phyloP scores from a whole-genome alignment of 495 filamentous ascomycete species.

The Aspergillus hancockii region DNA sequence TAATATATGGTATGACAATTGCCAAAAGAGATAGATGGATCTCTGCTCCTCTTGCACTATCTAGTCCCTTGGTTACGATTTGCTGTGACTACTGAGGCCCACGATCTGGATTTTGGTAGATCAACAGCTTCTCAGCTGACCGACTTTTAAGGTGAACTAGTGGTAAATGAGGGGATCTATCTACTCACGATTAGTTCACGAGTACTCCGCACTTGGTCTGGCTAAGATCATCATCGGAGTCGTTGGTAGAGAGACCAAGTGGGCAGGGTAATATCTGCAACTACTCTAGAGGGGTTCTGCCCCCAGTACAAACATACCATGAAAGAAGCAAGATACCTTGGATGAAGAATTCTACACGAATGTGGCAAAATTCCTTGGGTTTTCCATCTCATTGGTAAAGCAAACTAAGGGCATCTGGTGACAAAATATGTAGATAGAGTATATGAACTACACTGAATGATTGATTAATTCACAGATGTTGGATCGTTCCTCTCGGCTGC shows the following conservation, averaged over 20 bases:
- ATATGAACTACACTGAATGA: not conserved
- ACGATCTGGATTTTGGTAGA: conserved; percentile 1
- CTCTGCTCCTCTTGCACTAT: not conserved
- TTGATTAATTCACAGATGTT: not conserved
- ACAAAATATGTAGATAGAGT: not conserved
- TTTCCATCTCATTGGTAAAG: not conserved
- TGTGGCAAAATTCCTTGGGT: not conserved
- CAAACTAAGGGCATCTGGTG: not conserved
- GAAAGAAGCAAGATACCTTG: not conserved
- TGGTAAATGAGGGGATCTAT: not conserved
- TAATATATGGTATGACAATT: not conserved
- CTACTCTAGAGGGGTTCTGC: not conserved
- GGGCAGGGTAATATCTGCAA: not conserved
- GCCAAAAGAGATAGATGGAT: not conserved
- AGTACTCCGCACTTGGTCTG: not conserved
- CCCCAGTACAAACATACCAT: not conserved
- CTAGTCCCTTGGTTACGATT: not conserved
- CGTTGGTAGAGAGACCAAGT: not conserved
- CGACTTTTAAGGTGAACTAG: not conserved
- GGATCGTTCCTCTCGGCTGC: not conserved
- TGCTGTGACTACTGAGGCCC: not conserved
- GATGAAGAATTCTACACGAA: not conserved
- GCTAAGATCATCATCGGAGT: not conserved
- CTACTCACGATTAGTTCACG: not conserved
- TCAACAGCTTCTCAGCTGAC: not conserved